Evolutionary conservation across 2,329 filamentous ascomycete genomes (phyloP).

Genomic region (Thyridium curvatum): DNA sequence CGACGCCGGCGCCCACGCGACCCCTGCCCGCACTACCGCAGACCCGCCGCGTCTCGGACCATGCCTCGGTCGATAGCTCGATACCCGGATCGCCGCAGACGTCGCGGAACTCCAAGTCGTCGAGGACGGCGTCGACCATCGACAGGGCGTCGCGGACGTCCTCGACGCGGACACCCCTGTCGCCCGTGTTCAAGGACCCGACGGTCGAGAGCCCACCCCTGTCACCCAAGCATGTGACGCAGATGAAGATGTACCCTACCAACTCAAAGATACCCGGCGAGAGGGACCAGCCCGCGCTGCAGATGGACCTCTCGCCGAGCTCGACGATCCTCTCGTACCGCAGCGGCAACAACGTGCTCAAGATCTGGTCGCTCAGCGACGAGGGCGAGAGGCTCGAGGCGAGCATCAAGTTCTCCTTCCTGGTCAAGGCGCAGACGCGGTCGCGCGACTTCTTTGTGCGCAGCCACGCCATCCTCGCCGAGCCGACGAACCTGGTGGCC

Average conservation of each 20-base stretch:
- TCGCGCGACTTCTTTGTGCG: conserved; percentile 35
- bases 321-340: conserved; percentile 26
- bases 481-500: conserved; percentile 27
- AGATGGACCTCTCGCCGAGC: conserved; percentile 26
- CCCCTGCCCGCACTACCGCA: too few species aligned
- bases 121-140: too few species aligned
- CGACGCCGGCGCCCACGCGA: too few species aligned
- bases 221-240: conserved; percentile 13
- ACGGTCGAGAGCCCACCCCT: background rate
- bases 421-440: conserved; percentile 28
- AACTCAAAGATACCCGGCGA: background rate
- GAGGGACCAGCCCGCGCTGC: conserved; percentile 24
- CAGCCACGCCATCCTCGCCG: conserved; percentile 33
- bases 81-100: too few species aligned
- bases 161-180: too few species aligned
- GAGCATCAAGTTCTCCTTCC: conserved; percentile 29
- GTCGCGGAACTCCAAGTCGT: too few species aligned
- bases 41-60: too few species aligned
- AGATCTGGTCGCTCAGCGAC: conserved; percentile 17
- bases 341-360: conserved; percentile 20
- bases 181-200: too few species aligned
- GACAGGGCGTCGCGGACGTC: too few species aligned
- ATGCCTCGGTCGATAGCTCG: too few species aligned
- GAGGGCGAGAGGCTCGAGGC: conserved; percentile 14
- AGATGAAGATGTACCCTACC: conserved; percentile 3